Evolutionary conservation across 257 asterid species (phyloP).

Genomic region (Ilex asprella): DNA sequence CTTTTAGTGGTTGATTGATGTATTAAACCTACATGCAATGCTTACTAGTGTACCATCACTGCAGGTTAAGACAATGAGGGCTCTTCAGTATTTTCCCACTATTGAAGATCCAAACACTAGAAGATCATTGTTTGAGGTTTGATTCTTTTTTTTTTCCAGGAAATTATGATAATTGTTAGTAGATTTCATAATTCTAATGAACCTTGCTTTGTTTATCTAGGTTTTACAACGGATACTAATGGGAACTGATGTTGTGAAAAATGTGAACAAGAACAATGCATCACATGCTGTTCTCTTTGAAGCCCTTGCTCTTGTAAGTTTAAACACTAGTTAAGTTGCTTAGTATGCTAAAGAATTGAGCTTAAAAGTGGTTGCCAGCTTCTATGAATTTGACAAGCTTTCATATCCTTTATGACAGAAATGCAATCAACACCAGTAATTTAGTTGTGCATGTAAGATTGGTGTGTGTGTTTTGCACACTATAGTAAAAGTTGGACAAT

Average conservation of each 20-base stretch:
- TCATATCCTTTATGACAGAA: too few species aligned
- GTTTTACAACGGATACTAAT: slow-evolving; percentile 93
- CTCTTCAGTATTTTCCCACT: slow-evolving; percentile 97
- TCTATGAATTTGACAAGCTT: too few species aligned
- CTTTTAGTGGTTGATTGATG: not conserved
- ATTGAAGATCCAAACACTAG: slow-evolving; percentile 95
- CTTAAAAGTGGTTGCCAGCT: too few species aligned
- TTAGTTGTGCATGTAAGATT: slow-evolving; percentile 3
- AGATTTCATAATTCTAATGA: slow-evolving; percentile 3
- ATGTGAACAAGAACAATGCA: slow-evolving; percentile 98
- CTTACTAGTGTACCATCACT: not conserved
- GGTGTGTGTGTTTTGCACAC: not conserved
- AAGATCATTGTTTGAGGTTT: slow-evolving; percentile 94
- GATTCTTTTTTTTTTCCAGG: slow-evolving; percentile 6
- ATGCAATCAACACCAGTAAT: too few species aligned
- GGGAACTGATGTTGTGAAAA: slow-evolving; percentile 99
- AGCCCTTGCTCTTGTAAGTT: slow-evolving; percentile 96
- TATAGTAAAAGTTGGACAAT: too few species aligned
- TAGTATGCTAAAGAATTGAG: not conserved
- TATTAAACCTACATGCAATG: not conserved
- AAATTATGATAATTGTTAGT: not conserved
- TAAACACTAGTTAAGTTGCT: not conserved
- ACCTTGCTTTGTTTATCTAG: slow-evolving; percentile 31
- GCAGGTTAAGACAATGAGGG: slow-evolving; percentile 99
- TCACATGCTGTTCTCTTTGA: slow-evolving; percentile 99